These are phyloP conservation scores for Pittosporum tobira DNA, from an alignment of 129 eudicot genomes.

Conservation along the genomic window DNA sequence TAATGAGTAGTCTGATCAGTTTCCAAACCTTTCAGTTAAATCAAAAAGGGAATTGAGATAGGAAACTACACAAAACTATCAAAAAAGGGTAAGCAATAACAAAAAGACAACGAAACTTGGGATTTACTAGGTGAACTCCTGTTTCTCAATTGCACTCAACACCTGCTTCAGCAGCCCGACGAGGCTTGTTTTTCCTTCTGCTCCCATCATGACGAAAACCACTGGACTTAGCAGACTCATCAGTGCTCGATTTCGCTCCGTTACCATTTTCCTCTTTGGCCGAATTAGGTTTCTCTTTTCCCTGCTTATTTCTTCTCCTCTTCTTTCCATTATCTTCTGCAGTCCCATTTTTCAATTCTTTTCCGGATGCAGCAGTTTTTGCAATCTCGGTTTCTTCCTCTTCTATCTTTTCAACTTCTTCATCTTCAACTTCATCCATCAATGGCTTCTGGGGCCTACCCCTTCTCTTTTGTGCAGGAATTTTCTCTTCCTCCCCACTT, in stretches of 20 bases:
- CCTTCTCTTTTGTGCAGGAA: conserved; percentile 59
- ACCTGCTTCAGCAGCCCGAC: conserved; percentile 83
- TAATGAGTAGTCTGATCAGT: conserved; percentile 4
- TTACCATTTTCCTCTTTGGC: conserved; percentile 38
- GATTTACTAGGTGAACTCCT: conserved; percentile 2
- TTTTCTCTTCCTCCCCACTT: conserved; percentile 74
- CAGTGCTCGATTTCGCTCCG: conserved; percentile 27
- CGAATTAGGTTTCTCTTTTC: conserved; percentile 31
- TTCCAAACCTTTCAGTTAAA: neutral
- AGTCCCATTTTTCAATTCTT: conserved; percentile 14
- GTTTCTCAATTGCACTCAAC: conserved; percentile 55
- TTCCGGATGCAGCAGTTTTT: conserved; percentile 14
- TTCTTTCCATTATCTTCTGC: conserved; percentile 39
- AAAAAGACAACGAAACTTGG: conserved; percentile 14
- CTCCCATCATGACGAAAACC: conserved; percentile 64
- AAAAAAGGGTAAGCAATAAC: conserved; percentile 14
- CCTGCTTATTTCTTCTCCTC: conserved; percentile 34
- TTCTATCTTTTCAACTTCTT: conserved; percentile 34
- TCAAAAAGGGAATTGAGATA: conserved; percentile 6
- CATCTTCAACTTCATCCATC: conserved; percentile 52
- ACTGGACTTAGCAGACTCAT: conserved; percentile 31
- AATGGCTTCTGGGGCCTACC: conserved; percentile 65
- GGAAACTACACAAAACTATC: conserved; percentile 6
- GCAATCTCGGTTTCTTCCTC: conserved; percentile 43
- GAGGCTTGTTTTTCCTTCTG: conserved; percentile 73